Evolutionary conservation across 495 filamentous ascomycete genomes (phyloP), one percentile per base, ranked within the genome.

Genomic region (Penicillium argentinense): DNA sequence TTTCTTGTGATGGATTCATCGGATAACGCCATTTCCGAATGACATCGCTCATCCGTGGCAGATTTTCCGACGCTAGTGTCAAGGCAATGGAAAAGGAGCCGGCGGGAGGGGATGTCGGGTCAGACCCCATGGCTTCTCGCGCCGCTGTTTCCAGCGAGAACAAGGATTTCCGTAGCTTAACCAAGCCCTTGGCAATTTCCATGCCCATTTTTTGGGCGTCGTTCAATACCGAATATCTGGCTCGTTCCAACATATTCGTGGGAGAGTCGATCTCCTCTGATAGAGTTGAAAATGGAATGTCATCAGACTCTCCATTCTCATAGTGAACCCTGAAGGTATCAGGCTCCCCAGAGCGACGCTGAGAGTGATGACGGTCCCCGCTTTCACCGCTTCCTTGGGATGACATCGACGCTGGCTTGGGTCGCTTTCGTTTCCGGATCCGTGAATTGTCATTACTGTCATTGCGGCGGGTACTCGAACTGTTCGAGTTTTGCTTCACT

Each of bases 281-380:
- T 8, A 70, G 41, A 4, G 63, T 40, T 4, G 64, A 53, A n/a
- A 78, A 58, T 3, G 69, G 49, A 32, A 84, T 71, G 45, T 83
- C 75, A 42, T 80, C 80, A 26, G 71, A 74, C 34, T 85, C 78
- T 9, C 83, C 80, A 62, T 85, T 85, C 14, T 75, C 78, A 57
- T 83, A 85, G n/a, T 74, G 72, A 2, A 84, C 74, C 28, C 74
- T 59, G 21, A 86, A 59, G 5, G 79, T 68, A 41, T 65, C 56
- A 14, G 41, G 45, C 16, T 61, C 60, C 33, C 36, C 57, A 9
- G 54, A 64, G 48, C 63, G 66, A 37, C 68, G 69, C 22, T 68
- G 69, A 36, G 72, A 73, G 12, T 71, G 74, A 43, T 64, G 64
- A 39, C 71, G 68, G 28, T 49, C 59, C 8, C 57, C 67, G 42